Base-by-base conservation (phyloP, 306 rosid genomes). In the Lathyrus sativus region DNA sequence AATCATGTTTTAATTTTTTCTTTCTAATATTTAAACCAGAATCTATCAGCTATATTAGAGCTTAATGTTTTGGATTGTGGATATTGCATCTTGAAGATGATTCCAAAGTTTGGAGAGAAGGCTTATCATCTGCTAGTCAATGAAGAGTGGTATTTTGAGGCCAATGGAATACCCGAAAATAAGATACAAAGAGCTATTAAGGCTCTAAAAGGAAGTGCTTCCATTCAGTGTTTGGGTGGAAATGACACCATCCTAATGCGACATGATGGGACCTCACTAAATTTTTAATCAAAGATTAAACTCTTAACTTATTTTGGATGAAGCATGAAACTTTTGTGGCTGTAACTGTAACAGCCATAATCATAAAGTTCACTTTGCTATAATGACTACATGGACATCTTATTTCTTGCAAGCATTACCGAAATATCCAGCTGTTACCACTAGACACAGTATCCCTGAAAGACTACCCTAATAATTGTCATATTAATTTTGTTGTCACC, bases 381-480 rank as follows among this genome's bases (percentile, higher is more conserved):
- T 42, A 65, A 15, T 71, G 72, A 62, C 15, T 58, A 24, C 55
- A 1, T 62, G 45, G 33, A 62, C 44, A 79, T 46, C 57, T 67
- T 80, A 62, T 76, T 72, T 67, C 46, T 46, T 68, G 17, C 51
- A 62, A 71, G 44, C 38, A 11, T 62, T 68, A 59, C 56, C 45
- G 11, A 67, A 42, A 39, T 54, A 54, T 45, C 65, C 58, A 46
- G 59, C 50, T 76, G 65, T 43, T 54, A 67, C 55, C 64, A 50
- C 43, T 62, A 46, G 44, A 72, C 45, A n/a, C 38, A 67, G 46
- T 50, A 64, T 31, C 51, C 66, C 22, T 35, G 53, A 42, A 49
- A 50, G 42, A 48, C 65, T 72, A 13, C 44, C 62, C 79, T 68
- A 56, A 78, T 59, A 64, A 28, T 43, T 60, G 73, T 74, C 56